Evolutionary conservation across 805 yeast genomes (phyloP), one percentile per base, ranked within the genome.

Genomic region (Hanseniaspora lindneri): DNA sequence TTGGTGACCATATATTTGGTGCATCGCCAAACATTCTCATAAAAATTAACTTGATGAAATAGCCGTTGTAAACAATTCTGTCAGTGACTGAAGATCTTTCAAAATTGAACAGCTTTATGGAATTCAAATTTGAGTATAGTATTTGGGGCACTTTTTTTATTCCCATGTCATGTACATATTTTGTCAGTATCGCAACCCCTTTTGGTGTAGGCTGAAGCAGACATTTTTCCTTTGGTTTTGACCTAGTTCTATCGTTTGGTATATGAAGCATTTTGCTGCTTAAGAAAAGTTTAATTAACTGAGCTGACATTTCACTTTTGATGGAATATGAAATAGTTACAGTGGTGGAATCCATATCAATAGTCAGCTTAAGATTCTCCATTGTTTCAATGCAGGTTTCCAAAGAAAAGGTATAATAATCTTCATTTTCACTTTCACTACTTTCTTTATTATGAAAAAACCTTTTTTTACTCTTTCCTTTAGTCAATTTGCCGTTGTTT

Each of bases 181-280:
- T 66, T 43, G 75, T 76, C 2, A 88, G 62, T 0, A 85, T 58
- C 0, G 86, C 79, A 7, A 86, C 77, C 1, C 96, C 97, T 58
- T 89, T 89, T 0, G 96, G 87, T 0, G 96, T 85, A 3, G 95
- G 95, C 59, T 89, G 96, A 25, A 85, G 58, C 2, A 67, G 52
- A 0, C 69, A 65, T 3, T 63, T 66, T 0, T 57, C 63, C 44
- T 71, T 72, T 5, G 79, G 70, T 36, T 60, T 64, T 13, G 59
- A 54, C 37, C 82, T 60, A 0, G 95, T 85, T 56, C 89, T 66
- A 53, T 82, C 87, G 2, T 75, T 74, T 0, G 95, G 95, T 13
- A 76, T 74, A 59, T 86, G 95, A 9, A 86, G 54, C 1, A 85
- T 62, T 53, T 76, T 77, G 0, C 84, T 80, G 2, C 66, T 66